Percentiles rank a stretch among this genome's conserved stretches.
Conservation (phyloP, 805 yeast genomes). For the Yamadazyma takamatsuzukensis region DNA sequence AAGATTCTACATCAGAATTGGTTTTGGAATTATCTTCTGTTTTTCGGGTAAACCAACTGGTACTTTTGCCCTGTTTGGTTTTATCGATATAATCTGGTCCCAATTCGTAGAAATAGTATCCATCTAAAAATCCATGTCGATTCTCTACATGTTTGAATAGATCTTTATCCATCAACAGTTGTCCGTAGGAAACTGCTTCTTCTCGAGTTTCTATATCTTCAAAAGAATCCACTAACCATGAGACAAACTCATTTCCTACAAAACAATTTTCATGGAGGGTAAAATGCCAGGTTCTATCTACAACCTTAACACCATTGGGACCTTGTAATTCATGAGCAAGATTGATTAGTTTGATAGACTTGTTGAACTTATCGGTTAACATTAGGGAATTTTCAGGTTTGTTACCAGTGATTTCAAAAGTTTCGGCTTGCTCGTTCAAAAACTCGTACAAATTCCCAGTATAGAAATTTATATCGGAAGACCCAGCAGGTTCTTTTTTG, state of each 20-base stretch:
- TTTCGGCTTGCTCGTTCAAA: slow-evolving; percentile 46
- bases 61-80: slow-evolving; percentile 16
- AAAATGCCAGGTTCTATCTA: slow-evolving; percentile 90
- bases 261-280: slow-evolving; percentile 73
- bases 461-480: slow-evolving; percentile 79
- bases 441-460: slow-evolving; percentile 79
- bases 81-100: slow-evolving; percentile 48
- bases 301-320: slow-evolving; percentile 59
- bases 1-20: slow-evolving; percentile 26
- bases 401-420: slow-evolving; percentile 34
- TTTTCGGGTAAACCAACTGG: slow-evolving; percentile 32
- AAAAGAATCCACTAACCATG: slow-evolving; percentile 78
- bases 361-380: slow-evolving; percentile 41
- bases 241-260: slow-evolving; percentile 79
- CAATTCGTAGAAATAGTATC: slow-evolving; percentile 84
- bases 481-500: slow-evolving; percentile 40
- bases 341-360: slow-evolving; percentile 45
- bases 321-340: slow-evolving; percentile 68
- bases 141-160: slow-evolving; percentile 78
- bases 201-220: slow-evolving; percentile 78
- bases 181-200: slow-evolving; percentile 80
- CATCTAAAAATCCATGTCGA: slow-evolving; percentile 83
- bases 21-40: slow-evolving; percentile 14
- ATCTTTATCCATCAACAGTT: slow-evolving; percentile 65
- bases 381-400: slow-evolving; percentile 25